Base-by-base conservation (phyloP, 2,329 filamentous ascomycete genomes). In the Chlorencoelia australis region DNA sequence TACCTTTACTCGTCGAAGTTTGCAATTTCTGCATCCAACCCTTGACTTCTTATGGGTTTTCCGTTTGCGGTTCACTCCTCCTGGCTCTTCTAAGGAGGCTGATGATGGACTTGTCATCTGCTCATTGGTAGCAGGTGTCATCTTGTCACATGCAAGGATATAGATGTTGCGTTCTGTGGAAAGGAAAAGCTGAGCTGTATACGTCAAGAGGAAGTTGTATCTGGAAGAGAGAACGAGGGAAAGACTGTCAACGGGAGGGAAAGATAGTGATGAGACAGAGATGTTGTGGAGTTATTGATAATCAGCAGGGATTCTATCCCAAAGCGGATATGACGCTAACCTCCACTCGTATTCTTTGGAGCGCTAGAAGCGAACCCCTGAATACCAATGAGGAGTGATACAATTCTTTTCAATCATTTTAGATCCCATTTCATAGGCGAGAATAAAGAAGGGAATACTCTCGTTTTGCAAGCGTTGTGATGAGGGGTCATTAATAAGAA, bases 1-100 rank as follows among this genome's bases (percentile, higher is more conserved):
- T 51, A 67, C 68, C 58, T 73, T 74, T 30, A 73, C 60, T 38
- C 64, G 60, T 19, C 69, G 58, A 9, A 73, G 47, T 46, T 73
- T 74, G 51, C 72, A 75, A 44, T 75, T 75, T 2, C 62, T 63
- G 44, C 71, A 75, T 2, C 71, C 71, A 8, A 59, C 56, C n/a
- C 67, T 59, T 2, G 69, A 74, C 46, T 75, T 75, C 18, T 58
- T 66, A 44, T 75, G 71, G 15, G 48, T 35, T 32, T 44, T 43
- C 11, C 49, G 43, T 37, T 44, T 47, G 11, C 46, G 41, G 8
- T 3, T 18, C 1, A 26, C 29, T 27, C 33, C 22, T n/a, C 10
- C 10, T n/a, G n/a, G n/a, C n/a, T n/a, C n/a, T n/a, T n/a, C n/a
- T n/a, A n/a, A n/a, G n/a, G n/a, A n/a, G n/a, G n/a, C n/a, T n/a